phyloP scores from a whole-genome alignment of 2,329 filamentous ascomycete genomes.

The Pseudogymnoascus sp. region DNA sequence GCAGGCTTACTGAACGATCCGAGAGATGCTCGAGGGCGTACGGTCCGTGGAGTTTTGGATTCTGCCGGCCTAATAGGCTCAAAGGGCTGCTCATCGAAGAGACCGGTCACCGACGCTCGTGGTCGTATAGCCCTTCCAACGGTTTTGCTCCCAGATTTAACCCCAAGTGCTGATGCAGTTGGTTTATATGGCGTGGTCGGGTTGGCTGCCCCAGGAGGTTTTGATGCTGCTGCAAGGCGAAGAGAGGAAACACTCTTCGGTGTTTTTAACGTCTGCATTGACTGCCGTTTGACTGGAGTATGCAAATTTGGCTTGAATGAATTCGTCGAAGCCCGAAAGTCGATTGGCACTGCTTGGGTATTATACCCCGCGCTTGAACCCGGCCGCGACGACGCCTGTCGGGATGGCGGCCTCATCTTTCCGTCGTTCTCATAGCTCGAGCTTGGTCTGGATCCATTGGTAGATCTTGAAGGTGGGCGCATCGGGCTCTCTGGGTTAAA shows the following conservation, averaged over 20 bases:
- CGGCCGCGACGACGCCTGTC: slow-evolving; percentile 43
- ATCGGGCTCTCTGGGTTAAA: slow-evolving; percentile 57
- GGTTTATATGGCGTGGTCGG: not conserved
- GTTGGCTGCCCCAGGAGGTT: slow-evolving; percentile 15
- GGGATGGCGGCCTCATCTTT: slow-evolving; percentile 44
- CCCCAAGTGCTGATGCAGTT: slow-evolving; percentile 8
- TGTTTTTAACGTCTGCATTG: slow-evolving; percentile 29
- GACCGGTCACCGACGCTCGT: slow-evolving; percentile 44
- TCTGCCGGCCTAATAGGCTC: not conserved
- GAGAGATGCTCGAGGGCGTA: slow-evolving; percentile 20
- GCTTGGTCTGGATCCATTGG: slow-evolving; percentile 22
- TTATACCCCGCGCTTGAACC: slow-evolving; percentile 45
- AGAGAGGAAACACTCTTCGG: slow-evolving; percentile 19
- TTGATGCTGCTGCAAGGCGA: slow-evolving; percentile 23
- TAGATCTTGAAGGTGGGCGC: slow-evolving; percentile 35
- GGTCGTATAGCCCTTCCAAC: slow-evolving; percentile 39
- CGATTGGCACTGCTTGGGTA: slow-evolving; percentile 31
- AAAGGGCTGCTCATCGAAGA: slow-evolving; percentile 31
- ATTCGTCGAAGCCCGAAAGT: slow-evolving; percentile 37
- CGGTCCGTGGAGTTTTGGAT: not conserved
- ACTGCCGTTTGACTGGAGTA: slow-evolving; percentile 28
- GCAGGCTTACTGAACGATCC: slow-evolving; percentile 15
- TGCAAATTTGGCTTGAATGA: slow-evolving; percentile 35
- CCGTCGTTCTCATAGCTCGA: slow-evolving; percentile 56
- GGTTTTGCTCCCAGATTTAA: slow-evolving; percentile 39